A percentile compares a stretch with the other conserved stretches of the same genome.
phyloP scores from a whole-genome alignment of 805 yeast species.

The Candida insectalens region DNA sequence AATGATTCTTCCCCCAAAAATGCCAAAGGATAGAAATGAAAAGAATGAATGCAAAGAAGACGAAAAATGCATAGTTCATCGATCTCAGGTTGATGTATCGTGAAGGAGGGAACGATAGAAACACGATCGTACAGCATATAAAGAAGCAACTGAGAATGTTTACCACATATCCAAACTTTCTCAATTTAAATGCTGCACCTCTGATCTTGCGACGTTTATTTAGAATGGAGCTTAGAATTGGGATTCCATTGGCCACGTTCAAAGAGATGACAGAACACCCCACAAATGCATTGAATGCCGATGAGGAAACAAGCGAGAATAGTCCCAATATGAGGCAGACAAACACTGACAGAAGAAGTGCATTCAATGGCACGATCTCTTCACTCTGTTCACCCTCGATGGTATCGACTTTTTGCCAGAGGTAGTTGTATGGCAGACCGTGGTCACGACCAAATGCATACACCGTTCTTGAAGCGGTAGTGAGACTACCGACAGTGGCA shows the following conservation, averaged over 20 bases:
- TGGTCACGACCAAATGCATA: conserved; percentile 78
- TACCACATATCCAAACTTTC: conserved; percentile 53
- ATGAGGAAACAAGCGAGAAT: conserved; percentile 56
- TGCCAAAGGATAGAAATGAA: conserved; percentile 40
- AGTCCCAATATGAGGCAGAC: conserved; percentile 53
- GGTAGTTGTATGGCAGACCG: conserved; percentile 56
- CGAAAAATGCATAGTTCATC: conserved; percentile 65
- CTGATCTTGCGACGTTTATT: conserved; percentile 50
- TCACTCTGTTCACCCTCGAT: conserved; percentile 30
- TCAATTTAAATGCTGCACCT: conserved; percentile 60
- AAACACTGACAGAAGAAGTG: conserved; percentile 53
- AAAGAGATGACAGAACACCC: conserved; percentile 74
- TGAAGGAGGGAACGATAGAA: conserved; percentile 66
- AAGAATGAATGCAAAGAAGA: conserved; percentile 39
- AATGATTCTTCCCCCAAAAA: conserved; percentile 52
- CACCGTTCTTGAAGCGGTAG: conserved; percentile 77
- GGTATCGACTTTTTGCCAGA: conserved; percentile 58
- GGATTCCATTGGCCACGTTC: conserved; percentile 69
- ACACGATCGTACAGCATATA: conserved; percentile 46
- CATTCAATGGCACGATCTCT: conserved; percentile 60
- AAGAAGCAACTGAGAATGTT: conserved; percentile 52
- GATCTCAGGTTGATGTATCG: conserved; percentile 36
- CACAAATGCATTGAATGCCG: conserved; percentile 77
- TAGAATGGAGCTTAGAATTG: conserved; percentile 52
- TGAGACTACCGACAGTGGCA: conserved; percentile 71